Conservation (phyloP, 1,284 basidiomycete species). For the Fomitiporia mediterranea region DNA sequence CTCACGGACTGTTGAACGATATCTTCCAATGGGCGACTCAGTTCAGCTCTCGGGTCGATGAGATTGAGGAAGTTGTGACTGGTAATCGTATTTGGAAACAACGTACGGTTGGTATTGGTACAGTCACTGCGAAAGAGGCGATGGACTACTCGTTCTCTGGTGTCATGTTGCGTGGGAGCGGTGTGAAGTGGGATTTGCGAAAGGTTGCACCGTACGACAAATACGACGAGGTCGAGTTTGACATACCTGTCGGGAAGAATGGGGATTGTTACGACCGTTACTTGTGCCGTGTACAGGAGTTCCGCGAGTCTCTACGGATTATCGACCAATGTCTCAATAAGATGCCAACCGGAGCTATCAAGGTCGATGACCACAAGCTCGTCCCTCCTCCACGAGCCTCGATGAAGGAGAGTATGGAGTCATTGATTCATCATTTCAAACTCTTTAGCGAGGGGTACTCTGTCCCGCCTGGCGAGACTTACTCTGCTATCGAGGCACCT, state of each 20-base stretch:
- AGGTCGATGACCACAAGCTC: slow-evolving; percentile 97
- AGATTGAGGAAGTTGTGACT: slow-evolving; percentile 97
- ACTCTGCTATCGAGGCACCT: slow-evolving; percentile 95
- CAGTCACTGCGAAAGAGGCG: slow-evolving; percentile 90
- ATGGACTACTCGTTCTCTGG: slow-evolving; percentile 94
- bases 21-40: slow-evolving; percentile 99
- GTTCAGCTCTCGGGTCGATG: slow-evolving; percentile 87
- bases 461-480: slow-evolving; percentile 97
- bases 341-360: slow-evolving; percentile 91
- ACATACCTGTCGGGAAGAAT: slow-evolving; percentile 93
- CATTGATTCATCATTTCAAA: slow-evolving; percentile 98
- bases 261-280: slow-evolving; percentile 98
- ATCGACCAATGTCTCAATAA: slow-evolving; percentile 95
- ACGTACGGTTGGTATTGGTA: slow-evolving; percentile 88
- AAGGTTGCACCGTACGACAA: slow-evolving; percentile 95
- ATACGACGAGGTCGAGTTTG: slow-evolving; percentile 98
- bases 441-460: slow-evolving; percentile 96
- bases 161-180: slow-evolving; percentile 95
- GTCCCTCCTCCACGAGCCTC: slow-evolving; percentile 94
- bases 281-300: slow-evolving; percentile 96
- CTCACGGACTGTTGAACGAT: slow-evolving; percentile 94
- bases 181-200: slow-evolving; percentile 92
- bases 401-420: slow-evolving; percentile 99
- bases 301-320: slow-evolving; percentile 91
- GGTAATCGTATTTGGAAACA: slow-evolving; percentile 99